Conservation (phyloP, 495 filamentous ascomycete species). For the Usnea hakonensis region DNA sequence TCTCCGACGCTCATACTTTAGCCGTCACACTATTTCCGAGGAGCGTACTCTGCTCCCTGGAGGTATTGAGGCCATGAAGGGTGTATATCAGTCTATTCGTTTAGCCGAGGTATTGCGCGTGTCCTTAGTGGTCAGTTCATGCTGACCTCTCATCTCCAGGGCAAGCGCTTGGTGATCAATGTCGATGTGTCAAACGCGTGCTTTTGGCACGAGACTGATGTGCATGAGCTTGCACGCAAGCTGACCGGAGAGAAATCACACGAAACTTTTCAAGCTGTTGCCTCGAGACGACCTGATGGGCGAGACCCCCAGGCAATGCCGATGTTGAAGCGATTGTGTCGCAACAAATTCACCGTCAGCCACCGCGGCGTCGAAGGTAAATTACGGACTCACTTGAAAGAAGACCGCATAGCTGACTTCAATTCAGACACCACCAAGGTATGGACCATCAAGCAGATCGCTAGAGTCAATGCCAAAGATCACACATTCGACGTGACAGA, state of each 20-base stretch:
- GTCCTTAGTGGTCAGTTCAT: not conserved
- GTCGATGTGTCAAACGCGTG: conserved; percentile 72
- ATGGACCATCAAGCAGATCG: conserved; percentile 58
- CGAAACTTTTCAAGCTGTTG: not conserved
- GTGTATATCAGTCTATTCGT: conserved; percentile 74
- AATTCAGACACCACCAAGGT: conserved; percentile 32
- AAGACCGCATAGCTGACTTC: not conserved
- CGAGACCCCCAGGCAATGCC: conserved; percentile 3
- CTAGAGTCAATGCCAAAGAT: conserved; percentile 45
- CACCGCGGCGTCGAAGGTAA: conserved; percentile 43
- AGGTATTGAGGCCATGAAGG: conserved; percentile 72
- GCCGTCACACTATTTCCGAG: conserved; percentile 26
- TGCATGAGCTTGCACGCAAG: conserved; percentile 11
- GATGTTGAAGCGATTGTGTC: conserved; percentile 29
- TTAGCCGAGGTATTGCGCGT: conserved; percentile 44
- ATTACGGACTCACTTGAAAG: not conserved
- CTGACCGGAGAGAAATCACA: not conserved
- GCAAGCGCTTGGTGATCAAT: conserved; percentile 61
- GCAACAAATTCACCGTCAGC: conserved; percentile 57
- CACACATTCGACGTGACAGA: conserved; percentile 52
- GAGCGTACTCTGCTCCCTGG: conserved; percentile 39
- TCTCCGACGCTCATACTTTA: conserved; percentile 75
- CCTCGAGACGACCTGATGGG: not conserved
- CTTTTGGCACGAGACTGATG: conserved; percentile 48
- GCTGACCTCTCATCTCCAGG: conserved; percentile 22